Conservation (phyloP, 2,329 filamentous ascomycete genomes). For the Albophoma yamanashiensis region DNA sequence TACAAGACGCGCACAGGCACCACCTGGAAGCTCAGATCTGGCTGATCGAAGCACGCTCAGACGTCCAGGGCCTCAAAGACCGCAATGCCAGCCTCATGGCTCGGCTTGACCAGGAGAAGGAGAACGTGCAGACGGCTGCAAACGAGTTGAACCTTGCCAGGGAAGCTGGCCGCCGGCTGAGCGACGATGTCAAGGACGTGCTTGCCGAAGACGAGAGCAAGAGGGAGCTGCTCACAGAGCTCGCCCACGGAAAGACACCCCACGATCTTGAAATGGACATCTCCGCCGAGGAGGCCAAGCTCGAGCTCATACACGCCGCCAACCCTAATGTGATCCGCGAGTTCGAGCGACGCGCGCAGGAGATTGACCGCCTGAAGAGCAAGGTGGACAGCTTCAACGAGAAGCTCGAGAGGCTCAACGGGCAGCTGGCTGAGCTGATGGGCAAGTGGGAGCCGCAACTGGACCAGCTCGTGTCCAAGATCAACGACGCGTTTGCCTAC, state of each 20-base stretch:
- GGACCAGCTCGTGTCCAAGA: constrained; percentile 65
- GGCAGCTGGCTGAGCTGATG: constrained; percentile 55
- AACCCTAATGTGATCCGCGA: constrained; percentile 67
- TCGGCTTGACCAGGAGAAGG: constrained; percentile 35
- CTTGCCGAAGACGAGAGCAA: constrained; percentile 27
- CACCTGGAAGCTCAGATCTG: constrained; percentile 61
- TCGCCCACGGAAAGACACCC: constrained; percentile 38
- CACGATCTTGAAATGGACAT: constrained; percentile 66
- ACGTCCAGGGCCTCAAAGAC: constrained; percentile 56
- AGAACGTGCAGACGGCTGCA: constrained; percentile 21
- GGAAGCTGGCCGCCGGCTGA: constrained; percentile 20
- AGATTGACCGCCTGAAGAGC: constrained; percentile 55
- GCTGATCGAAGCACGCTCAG: constrained; percentile 72
- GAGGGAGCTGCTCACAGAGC: constrained; percentile 27
- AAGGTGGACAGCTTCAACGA: constrained; percentile 43
- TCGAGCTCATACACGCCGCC: constrained; percentile 71
- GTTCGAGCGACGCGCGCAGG: constrained; percentile 60
- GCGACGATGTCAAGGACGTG: constrained; percentile 26
- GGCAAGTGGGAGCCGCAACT: constrained; percentile 73
- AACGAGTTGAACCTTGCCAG: constrained; percentile 26
- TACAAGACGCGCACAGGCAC: constrained; percentile 51
- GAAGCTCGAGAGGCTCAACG: constrained; percentile 43
- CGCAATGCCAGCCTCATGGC: constrained; percentile 51
- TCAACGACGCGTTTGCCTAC: constrained; percentile 83
- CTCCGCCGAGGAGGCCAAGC: constrained; percentile 58